Percentiles rank a stretch among this genome's conserved stretches.
Evolutionary conservation across 768 basidiomycete genomes (phyloP).

Genomic region (Podaxis rugospora): DNA sequence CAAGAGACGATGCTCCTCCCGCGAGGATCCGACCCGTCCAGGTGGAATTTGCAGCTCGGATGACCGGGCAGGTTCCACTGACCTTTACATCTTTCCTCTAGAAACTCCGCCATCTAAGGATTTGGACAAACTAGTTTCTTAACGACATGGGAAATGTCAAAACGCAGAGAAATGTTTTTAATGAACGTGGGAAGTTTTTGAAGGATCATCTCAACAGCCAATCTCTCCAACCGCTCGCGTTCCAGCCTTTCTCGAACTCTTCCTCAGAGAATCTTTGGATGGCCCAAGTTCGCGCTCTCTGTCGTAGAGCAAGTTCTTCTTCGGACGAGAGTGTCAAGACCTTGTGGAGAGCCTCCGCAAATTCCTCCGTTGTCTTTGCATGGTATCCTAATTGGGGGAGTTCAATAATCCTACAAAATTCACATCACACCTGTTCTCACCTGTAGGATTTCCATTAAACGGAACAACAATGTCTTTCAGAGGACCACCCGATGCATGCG

Average conservation of each 20-base stretch:
- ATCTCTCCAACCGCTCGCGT: constrained; percentile 53
- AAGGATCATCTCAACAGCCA: constrained; percentile 18
- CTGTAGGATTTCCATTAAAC: constrained; percentile 63
- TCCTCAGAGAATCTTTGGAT: constrained; percentile 69
- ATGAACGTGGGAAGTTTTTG: background rate
- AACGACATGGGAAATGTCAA: background rate
- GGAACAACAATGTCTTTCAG: constrained; percentile 89
- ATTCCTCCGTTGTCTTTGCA: constrained; percentile 59
- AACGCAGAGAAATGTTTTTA: background rate
- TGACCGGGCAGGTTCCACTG: too few relatives aligned
- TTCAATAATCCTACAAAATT: background rate
- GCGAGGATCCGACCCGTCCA: too few relatives aligned
- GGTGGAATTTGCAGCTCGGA: too few relatives aligned
- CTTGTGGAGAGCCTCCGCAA: constrained; percentile 61
- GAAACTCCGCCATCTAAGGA: background rate
- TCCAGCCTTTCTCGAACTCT: constrained; percentile 78
- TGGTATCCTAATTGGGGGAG: constrained; percentile 58
- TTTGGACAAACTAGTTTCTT: background rate
- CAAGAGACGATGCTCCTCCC: too few relatives aligned
- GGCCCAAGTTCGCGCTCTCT: constrained; percentile 67
- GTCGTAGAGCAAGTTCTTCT: constrained; percentile 59
- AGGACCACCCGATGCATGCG: constrained; percentile 92
- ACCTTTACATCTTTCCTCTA: background rate
- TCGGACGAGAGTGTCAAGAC: constrained; percentile 52
- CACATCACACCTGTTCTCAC: constrained; percentile 25